Evolutionary conservation across 2,329 filamentous ascomycete genomes (phyloP).

Genomic region (Aspergillus sp.): DNA sequence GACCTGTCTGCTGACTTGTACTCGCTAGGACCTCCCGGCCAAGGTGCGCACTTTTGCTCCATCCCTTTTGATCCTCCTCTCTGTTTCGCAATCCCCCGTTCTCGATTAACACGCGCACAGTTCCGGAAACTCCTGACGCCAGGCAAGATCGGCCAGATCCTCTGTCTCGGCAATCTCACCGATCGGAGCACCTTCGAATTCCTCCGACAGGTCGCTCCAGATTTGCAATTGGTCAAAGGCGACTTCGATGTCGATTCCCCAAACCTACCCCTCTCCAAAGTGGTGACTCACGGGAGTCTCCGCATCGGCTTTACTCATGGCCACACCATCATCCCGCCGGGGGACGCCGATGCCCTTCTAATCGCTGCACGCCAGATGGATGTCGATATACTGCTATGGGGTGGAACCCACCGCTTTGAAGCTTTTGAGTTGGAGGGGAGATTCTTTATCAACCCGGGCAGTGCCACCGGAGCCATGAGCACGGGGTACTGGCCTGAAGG

Average conservation of each 20-base stretch:
- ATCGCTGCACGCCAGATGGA: slow-evolving; percentile 72
- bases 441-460: slow-evolving; percentile 71
- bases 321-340: slow-evolving; percentile 68
- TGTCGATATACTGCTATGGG: slow-evolving; percentile 69
- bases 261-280: slow-evolving; percentile 65
- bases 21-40: slow-evolving; percentile 70
- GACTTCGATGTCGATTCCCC: slow-evolving; percentile 71
- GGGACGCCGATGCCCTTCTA: slow-evolving; percentile 66
- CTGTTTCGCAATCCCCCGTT: slow-evolving; percentile 10
- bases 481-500: slow-evolving; percentile 60
- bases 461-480: slow-evolving; percentile 66
- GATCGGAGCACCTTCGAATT: slow-evolving; percentile 80
- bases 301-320: slow-evolving; percentile 72
- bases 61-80: not conserved
- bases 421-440: slow-evolving; percentile 72
- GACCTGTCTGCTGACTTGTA: slow-evolving; percentile 18
- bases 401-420: slow-evolving; percentile 69
- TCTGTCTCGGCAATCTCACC: slow-evolving; percentile 78
- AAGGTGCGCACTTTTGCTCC: slow-evolving; percentile 61
- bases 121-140: slow-evolving; percentile 84
- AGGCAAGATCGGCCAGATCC: slow-evolving; percentile 79
- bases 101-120: slow-evolving; percentile 47
- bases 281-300: slow-evolving; percentile 68
- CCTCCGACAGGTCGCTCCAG: slow-evolving; percentile 71
- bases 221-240: slow-evolving; percentile 70